Evolutionary conservation across 208 protist genomes (phyloP).

Genomic region (Leishmania gerbilli): DNA sequence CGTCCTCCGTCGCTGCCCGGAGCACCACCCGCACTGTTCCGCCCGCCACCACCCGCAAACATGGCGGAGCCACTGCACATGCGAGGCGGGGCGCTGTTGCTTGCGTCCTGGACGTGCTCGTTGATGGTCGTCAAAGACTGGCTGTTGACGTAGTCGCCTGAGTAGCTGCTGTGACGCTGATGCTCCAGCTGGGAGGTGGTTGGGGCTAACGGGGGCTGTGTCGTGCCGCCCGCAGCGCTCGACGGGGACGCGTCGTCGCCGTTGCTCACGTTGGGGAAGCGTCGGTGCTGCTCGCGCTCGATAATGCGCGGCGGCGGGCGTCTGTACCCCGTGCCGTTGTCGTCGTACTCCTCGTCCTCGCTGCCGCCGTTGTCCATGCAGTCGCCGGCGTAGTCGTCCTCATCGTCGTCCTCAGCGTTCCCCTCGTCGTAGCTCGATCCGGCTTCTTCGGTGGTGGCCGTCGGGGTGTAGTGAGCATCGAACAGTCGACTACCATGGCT

Average conservation of each 20-base stretch:
- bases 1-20: conserved; percentile 22
- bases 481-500: conserved; percentile 24
- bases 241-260: conserved; percentile 18
- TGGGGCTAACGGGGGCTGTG: conserved; percentile 1
- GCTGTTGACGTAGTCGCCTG: conserved; percentile 2
- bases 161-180: conserved; percentile 13
- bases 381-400: conserved; percentile 30
- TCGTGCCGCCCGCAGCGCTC: background rate
- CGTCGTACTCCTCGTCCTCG: conserved; percentile 20
- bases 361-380: conserved; percentile 24
- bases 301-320: conserved; percentile 77
- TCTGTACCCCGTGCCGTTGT: conserved; percentile 12
- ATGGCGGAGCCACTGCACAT: background rate
- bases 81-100: background rate
- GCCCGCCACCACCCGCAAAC: background rate
- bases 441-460: conserved; percentile 84
- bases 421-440: conserved; percentile 56
- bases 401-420: conserved; percentile 13
- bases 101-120: background rate
- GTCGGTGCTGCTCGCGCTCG: conserved; percentile 83
- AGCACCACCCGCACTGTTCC: conserved; percentile 6
- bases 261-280: conserved; percentile 23
- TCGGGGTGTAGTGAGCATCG: conserved; percentile 40
- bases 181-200: conserved; percentile 10
- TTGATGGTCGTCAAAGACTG: background rate